phyloP scores from a whole-genome alignment of 108 stramenopile species.

The Schizochytrium sp. region DNA sequence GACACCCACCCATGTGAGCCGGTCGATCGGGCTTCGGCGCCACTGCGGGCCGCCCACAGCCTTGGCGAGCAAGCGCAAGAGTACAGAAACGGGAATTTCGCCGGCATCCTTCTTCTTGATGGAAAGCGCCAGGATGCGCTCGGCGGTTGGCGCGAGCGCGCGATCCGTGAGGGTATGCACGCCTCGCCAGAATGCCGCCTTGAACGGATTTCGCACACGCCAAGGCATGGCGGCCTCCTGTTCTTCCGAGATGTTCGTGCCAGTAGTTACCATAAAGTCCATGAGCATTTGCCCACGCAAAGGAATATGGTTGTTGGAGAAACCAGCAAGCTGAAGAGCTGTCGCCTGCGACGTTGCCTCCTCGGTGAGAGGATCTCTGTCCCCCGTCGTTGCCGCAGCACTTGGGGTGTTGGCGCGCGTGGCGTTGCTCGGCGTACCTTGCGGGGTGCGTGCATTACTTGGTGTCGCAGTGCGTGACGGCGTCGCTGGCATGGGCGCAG shows the following conservation, averaged over 20 bases:
- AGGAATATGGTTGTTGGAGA: neutral
- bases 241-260: neutral
- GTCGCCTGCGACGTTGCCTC: too few relatives aligned
- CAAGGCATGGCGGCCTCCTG: neutral
- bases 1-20: neutral
- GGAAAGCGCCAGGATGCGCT: neutral
- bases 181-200: neutral
- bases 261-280: neutral
- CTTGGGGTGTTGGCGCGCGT: too few relatives aligned
- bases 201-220: neutral
- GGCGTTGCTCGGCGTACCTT: too few relatives aligned
- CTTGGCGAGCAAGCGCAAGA: neutral
- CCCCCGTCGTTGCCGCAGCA: too few relatives aligned
- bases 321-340: neutral
- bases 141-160: neutral
- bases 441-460: too few relatives aligned
- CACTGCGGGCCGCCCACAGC: conserved; percentile 3
- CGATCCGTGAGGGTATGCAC: neutral
- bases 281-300: neutral
- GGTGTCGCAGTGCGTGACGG: too few relatives aligned
- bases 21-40: neutral
- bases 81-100: neutral
- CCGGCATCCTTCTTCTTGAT: neutral
- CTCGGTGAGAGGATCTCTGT: too few relatives aligned
- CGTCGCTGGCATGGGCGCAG: too few relatives aligned